Base-by-base conservation (phyloP, 345 rosid species). In the Acer yangbiense region DNA sequence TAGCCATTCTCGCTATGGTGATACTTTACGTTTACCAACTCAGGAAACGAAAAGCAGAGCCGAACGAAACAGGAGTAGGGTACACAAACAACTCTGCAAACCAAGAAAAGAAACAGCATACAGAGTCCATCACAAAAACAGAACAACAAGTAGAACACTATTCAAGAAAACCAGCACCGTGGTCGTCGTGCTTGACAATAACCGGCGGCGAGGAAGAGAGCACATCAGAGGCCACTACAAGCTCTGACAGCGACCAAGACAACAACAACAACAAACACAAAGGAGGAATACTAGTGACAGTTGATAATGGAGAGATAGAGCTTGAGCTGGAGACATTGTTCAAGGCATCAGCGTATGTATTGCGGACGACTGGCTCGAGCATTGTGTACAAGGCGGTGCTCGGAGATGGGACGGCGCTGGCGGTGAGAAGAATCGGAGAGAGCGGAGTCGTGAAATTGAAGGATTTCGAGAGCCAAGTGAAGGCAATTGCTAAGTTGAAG, bases 351-450 rank as follows among this genome's bases (percentile, higher is more conserved):
- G 99, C 99, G 3, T 96, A 91, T 72, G 76, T 92, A 25, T 55
- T 96, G 65, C 95, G 99, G 44, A 79, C 91, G 9, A 90, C 83
- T 29, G 91, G 92, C 10, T 73, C 81, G 7, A 87, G 91, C 80
- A 93, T 96, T 2, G 92, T 96, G 68, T 96, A 92, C 87, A 96
- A 92, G 77, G 98, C 98, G 14, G 97, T 93, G 78, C 82, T 96
- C 1, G 90, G 74, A 43, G 83, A 89, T 78, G 97, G 97, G 25
- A 81, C 85, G 16, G 87, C 92, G 0, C 85, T 92, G 39, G 97
- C 99, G 0, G 98, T 96, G 73, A 82, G 99, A 76, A 84, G 99
- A 66, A 96, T 96, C 43, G 99, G 95, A 69, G 96, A 95, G 78
- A 83, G 76, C 65, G 85, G 93, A 0, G 77, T 81, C 2, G 84